A percentile compares a stretch with the other conserved stretches of the same genome.
These are phyloP conservation scores for Solanum medicagineum DNA, from an alignment of 257 asterid species.

Conservation along the genomic window DNA sequence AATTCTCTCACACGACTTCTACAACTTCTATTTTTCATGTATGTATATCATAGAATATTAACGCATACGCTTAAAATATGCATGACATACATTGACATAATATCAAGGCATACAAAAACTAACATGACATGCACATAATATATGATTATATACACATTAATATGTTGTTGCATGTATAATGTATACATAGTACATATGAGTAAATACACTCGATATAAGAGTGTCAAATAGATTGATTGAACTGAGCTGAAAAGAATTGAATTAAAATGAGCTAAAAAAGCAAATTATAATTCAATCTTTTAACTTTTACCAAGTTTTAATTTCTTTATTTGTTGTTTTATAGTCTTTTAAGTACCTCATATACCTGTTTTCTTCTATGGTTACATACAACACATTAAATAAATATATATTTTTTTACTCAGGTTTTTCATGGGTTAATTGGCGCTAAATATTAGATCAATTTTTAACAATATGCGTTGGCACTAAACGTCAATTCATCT, in stretches of 20 bases:
- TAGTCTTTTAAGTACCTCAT: no score
- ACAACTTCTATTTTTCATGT: no score
- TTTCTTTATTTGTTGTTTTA: no score
- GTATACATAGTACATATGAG: not conserved
- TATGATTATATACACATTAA: not conserved
- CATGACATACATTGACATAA: not conserved
- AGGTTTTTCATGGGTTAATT: not conserved
- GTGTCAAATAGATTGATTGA: not conserved
- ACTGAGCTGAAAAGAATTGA: not conserved
- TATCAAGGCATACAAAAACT: no score
- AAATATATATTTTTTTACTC: not conserved
- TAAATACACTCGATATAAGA: not conserved
- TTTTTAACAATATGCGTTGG: not conserved
- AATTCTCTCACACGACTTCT: not conserved
- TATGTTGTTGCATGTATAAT: not conserved
- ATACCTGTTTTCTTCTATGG: no score
- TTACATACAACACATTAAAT: no score
- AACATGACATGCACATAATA: not conserved
- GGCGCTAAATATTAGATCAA: no score
- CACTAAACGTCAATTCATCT: not conserved
- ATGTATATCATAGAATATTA: no score
- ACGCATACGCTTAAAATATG: not conserved
- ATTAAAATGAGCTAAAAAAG: not conserved
- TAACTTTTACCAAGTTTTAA: no score
- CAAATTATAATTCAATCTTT: not conserved